Evolutionary conservation across 495 filamentous ascomycete species (phyloP), one percentile per base, ranked within the genome.

Genomic region (Neurospora hispaniola): DNA sequence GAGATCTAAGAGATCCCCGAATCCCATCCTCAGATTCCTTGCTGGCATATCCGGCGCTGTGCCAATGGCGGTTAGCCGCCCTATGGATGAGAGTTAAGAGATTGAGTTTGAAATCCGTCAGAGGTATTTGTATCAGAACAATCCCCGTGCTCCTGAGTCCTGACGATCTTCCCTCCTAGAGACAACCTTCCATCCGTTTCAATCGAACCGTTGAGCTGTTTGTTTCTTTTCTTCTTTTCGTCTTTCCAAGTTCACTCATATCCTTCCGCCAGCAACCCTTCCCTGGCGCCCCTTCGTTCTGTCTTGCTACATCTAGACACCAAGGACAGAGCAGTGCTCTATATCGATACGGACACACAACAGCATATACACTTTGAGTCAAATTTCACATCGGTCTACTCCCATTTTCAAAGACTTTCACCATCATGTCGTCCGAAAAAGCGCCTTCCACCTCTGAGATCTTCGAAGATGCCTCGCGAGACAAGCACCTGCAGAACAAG

Each of bases 401-500:
- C 3, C 3, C 54, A 35, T 2, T 11, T 62, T 8, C 12, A 31
- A 6, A 11, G 12, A 62, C 5, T 4, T 3, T 8, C 54, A 18
- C 54, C 27, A 66, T 35, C 27, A 66, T 66, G 54, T 66, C 54
- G 54, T 66, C 54, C 14, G 54, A 66, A 66, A 66, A 66, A 66
- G 27, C 54, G 27, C 54, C 71, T 23, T 79, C 78, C 18, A 70
- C 73, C 41, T 76, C 77, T 69, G 81, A 82, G 3, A 27, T 66
- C 71, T 81, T 81, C 74, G 80, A 84, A 74, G 77, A 81, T 76
- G 79, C 81, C 69, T 79, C 81, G 8, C 77, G 78, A 16, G 82
- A 84, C 62, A 69, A 73, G 23, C 76, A 80, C 71, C 78, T 83
- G 72, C 80, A 81, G 70, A 76, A 75, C 70, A 82, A 82, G 68